These are phyloP conservation scores for Bipolaris oryzae DNA, from an alignment of 2,329 filamentous ascomycete species.

Conservation along the genomic window DNA sequence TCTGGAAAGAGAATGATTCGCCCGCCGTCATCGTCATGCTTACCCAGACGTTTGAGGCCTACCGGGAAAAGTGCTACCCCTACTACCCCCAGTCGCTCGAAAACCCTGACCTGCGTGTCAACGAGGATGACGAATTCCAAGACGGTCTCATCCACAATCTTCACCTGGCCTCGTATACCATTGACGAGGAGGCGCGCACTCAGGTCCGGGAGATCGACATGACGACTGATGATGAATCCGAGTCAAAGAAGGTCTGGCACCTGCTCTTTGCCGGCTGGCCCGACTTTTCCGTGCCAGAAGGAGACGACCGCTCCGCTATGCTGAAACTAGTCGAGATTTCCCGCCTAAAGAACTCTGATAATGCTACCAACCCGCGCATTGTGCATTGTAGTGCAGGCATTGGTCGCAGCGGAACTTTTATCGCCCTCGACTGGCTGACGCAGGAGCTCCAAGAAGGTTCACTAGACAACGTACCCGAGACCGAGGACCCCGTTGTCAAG, in stretches of 20 bases:
- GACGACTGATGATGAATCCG: conserved; percentile 49
- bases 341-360: conserved; percentile 59
- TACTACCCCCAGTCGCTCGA: conserved; percentile 72
- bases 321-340: conserved; percentile 73
- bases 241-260: conserved; percentile 76
- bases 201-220: conserved; percentile 76
- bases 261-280: conserved; percentile 88
- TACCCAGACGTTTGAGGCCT: conserved; percentile 81
- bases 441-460: conserved; percentile 78
- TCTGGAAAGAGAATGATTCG: conserved; percentile 77
- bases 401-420: conserved; percentile 92
- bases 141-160: conserved; percentile 72
- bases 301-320: conserved; percentile 70
- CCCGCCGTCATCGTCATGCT: conserved; percentile 88
- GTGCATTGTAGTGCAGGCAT: conserved; percentile 81
- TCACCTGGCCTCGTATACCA: conserved; percentile 61
- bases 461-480: conserved; percentile 58
- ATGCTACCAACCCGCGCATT: conserved; percentile 71
- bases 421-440: conserved; percentile 90
- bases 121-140: conserved; percentile 67
- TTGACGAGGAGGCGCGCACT: conserved; percentile 64
- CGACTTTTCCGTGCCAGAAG: conserved; percentile 81
- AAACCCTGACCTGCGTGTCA: conserved; percentile 58
- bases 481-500: conserved; percentile 73
- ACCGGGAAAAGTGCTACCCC: conserved; percentile 81